These are phyloP conservation scores for Hypoxylon sp. DNA, from an alignment of 2,329 filamentous ascomycete species.

Conservation along the genomic window DNA sequence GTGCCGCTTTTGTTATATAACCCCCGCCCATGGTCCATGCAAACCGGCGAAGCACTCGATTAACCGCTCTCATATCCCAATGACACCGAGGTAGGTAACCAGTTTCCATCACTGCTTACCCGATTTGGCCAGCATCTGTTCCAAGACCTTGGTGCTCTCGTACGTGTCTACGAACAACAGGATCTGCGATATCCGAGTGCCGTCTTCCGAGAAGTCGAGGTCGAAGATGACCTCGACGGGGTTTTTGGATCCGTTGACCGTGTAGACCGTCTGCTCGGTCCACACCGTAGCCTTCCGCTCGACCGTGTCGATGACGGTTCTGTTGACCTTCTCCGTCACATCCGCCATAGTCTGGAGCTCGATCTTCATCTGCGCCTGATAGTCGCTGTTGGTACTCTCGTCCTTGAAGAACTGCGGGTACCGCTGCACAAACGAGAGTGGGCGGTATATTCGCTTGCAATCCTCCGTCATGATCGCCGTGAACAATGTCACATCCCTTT, in stretches of 20 bases:
- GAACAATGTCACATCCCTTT: conserved; percentile 28
- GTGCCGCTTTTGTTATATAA: too few species aligned
- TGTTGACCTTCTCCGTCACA: conserved; percentile 26
- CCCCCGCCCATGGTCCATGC: too few species aligned
- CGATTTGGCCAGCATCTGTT: conserved; percentile 29
- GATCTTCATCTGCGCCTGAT: conserved; percentile 30
- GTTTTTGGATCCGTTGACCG: conserved; percentile 10
- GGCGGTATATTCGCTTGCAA: conserved; percentile 34
- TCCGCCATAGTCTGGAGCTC: conserved; percentile 32
- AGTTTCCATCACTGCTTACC: neutral
- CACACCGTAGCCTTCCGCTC: conserved; percentile 26
- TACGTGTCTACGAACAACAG: conserved; percentile 36
- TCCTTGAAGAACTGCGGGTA: conserved; percentile 37
- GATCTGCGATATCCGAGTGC: conserved; percentile 29
- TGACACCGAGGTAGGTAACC: too few species aligned
- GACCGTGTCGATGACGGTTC: conserved; percentile 29
- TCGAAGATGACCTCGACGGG: conserved; percentile 28
- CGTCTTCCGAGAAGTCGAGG: conserved; percentile 34
- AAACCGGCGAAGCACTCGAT: too few species aligned
- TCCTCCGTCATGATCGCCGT: conserved; percentile 29
- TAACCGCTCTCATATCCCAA: too few species aligned
- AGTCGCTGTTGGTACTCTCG: conserved; percentile 36
- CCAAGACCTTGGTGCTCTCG: conserved; percentile 34
- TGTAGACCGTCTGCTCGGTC: conserved; percentile 32
- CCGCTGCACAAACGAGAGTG: conserved; percentile 30